These are phyloP conservation scores for Cyberlindnera xylosilytica DNA, from an alignment of 805 yeast genomes.

Conservation along the genomic window DNA sequence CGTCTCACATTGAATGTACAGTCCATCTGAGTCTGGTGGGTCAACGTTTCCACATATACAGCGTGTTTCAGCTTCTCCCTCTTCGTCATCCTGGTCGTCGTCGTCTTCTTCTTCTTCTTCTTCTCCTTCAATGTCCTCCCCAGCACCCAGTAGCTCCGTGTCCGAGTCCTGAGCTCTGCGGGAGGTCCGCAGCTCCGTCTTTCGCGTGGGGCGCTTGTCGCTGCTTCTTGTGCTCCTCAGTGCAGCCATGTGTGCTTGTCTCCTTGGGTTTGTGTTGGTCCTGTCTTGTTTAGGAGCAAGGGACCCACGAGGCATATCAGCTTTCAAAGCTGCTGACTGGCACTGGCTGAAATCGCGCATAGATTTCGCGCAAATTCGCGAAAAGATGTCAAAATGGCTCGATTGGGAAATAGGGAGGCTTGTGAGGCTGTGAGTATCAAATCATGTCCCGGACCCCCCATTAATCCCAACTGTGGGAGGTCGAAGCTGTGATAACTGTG, in stretches of 20 bases:
- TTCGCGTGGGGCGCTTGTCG: constrained; percentile 4
- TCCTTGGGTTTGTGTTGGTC: too few relatives aligned
- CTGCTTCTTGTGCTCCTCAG: constrained; percentile 24
- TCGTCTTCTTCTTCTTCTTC: constrained; percentile 8
- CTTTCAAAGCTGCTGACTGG: too few relatives aligned
- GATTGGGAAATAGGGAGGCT: too few relatives aligned
- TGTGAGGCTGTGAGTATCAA: too few relatives aligned
- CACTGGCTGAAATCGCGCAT: too few relatives aligned
- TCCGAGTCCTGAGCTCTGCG: constrained; percentile 2
- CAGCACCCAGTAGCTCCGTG: neutral
- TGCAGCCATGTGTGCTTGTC: constrained; percentile 17
- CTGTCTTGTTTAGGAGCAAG: too few relatives aligned
- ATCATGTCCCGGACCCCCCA: too few relatives aligned
- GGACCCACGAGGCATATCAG: too few relatives aligned
- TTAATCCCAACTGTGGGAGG: too few relatives aligned
- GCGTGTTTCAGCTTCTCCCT: constrained; percentile 42
- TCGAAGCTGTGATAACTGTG: too few relatives aligned
- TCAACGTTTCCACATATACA: constrained; percentile 43
- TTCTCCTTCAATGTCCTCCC: constrained; percentile 1
- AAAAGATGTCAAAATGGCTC: too few relatives aligned
- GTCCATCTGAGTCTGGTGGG: constrained; percentile 51
- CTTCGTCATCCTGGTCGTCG: constrained; percentile 32
- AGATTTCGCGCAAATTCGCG: too few relatives aligned
- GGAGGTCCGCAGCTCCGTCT: neutral
- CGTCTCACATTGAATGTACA: constrained; percentile 80